A percentile compares a stretch with the other conserved stretches of the same genome.
Evolutionary conservation across 1,139 yeast genomes (phyloP).

Genomic region (Debaryomyces sp.): DNA sequence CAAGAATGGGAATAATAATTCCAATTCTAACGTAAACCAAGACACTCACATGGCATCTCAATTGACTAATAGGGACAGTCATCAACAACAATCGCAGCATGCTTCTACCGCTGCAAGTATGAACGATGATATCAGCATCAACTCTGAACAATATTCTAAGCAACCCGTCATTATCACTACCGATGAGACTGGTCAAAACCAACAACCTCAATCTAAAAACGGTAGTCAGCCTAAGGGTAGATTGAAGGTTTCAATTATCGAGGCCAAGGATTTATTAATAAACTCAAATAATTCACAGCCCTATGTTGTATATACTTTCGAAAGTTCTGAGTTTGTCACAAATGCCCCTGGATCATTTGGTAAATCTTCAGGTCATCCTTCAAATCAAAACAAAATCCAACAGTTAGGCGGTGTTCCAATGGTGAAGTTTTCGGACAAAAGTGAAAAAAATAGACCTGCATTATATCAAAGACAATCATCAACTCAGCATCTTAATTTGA

Average conservation of each 20-base stretch:
- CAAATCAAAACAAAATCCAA: slow-evolving; percentile 17
- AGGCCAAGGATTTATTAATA: slow-evolving; percentile 70
- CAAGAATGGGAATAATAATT: slow-evolving; percentile 14
- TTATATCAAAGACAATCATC: slow-evolving; percentile 67
- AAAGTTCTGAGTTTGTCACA: slow-evolving; percentile 87
- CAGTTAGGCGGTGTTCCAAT: slow-evolving; percentile 18
- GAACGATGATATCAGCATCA: neutral
- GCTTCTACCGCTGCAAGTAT: slow-evolving; percentile 1
- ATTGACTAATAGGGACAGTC: slow-evolving; percentile 1
- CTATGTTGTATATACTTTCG: slow-evolving; percentile 92
- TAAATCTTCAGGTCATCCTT: slow-evolving; percentile 34
- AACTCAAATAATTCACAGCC: slow-evolving; percentile 64
- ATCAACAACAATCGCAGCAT: slow-evolving; percentile 11
- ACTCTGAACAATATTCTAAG: slow-evolving; percentile 10
- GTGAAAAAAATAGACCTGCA: slow-evolving; percentile 37
- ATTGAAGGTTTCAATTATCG: slow-evolving; percentile 75
- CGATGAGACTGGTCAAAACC: slow-evolving; percentile 46
- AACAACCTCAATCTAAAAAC: slow-evolving; percentile 27
- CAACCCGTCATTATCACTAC: slow-evolving; percentile 48
- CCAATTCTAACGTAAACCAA: neutral
- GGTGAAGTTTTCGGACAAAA: slow-evolving; percentile 4
- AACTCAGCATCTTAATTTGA: slow-evolving; percentile 55
- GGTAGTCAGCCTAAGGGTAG: slow-evolving; percentile 71
- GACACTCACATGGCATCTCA: neutral
- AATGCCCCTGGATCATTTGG: slow-evolving; percentile 73